phyloP scores from a whole-genome alignment of 2,329 filamentous ascomycete genomes.

The Colletotrichum lindemuthianum region DNA sequence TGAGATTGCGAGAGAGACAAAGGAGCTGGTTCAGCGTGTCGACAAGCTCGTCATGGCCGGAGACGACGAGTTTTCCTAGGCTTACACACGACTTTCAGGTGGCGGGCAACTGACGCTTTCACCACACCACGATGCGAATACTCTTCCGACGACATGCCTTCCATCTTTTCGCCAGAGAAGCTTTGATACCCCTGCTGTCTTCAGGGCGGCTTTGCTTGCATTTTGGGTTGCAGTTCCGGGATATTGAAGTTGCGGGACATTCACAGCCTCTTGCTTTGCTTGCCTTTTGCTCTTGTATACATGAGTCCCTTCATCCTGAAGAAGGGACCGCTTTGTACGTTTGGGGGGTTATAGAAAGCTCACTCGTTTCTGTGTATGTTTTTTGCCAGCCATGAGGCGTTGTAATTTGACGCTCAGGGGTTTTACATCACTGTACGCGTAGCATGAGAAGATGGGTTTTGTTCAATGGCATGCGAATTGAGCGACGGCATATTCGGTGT shows the following conservation, averaged over 20 bases:
- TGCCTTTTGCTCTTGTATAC: constrained; percentile 8
- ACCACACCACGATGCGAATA: constrained; percentile 13
- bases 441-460: constrained; percentile 26
- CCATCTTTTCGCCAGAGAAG: constrained; percentile 24
- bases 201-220: constrained; percentile 35
- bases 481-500: not conserved
- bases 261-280: not conserved
- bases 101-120: not conserved
- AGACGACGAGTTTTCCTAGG: constrained; percentile 57
- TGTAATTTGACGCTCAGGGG: constrained; percentile 18
- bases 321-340: not conserved
- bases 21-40: constrained; percentile 69
- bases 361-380: not conserved
- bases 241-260: constrained; percentile 13
- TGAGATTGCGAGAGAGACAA: constrained; percentile 83
- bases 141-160: constrained; percentile 21
- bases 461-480: constrained; percentile 20
- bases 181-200: constrained; percentile 36
- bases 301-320: not conserved
- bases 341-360: constrained; percentile 11
- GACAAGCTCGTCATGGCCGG: constrained; percentile 49
- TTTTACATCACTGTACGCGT: constrained; percentile 21
- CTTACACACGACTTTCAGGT: constrained; percentile 6
- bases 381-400: constrained; percentile 17
- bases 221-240: constrained; percentile 29